Evolutionary conservation across 306 rosid genomes (phyloP), one percentile per base, ranked within the genome.

Genomic region (Coriaria nepalensis): DNA sequence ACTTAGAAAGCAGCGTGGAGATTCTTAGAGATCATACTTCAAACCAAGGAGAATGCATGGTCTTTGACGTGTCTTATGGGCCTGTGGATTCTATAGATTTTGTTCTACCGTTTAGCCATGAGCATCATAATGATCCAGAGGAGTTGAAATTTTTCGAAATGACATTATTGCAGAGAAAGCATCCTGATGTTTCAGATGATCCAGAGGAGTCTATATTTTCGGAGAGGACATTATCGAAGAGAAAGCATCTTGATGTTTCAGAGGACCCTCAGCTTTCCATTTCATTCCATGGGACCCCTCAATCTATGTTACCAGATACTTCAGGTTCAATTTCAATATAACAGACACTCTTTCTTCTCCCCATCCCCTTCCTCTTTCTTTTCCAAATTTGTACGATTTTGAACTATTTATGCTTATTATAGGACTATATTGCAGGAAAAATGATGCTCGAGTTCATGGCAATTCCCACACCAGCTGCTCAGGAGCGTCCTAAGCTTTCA

Each of bases 401-500:
- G 42, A 15, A 34, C 39, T n/a, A 45, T 20, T 12, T 12, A 53
- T 43, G 45, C 15, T 37, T 40, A 6, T 12, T 6, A 7, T 38
- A 10, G 29, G 9, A n/a, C 5, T n/a, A 7, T 34, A 12, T 5
- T 58, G 57, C 80, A 87, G 96, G 76, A 65, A 53, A 48, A 51
- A 42, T 71, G 37, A 42, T 56, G 36, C 60, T 80, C n/a, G 75
- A 68, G 36, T 63, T 56, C 29, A 49, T 55, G 65, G 67, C 29
- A 61, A 48, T 81, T 68, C 52, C 55, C 8, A 81, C 93, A 60
- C 96, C 94, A 47, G 64, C 74, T 53, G 49, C 43, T 10, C 77
- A 52, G 51, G 82, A 75, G 54, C 51, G 33, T 37, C 60, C 71
- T 33, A 49, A 35, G 47, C 45, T 55, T 57, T 67, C 78, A 35